Conservation (phyloP, 768 basidiomycete species). For the Xerocomellus dryophilus region DNA sequence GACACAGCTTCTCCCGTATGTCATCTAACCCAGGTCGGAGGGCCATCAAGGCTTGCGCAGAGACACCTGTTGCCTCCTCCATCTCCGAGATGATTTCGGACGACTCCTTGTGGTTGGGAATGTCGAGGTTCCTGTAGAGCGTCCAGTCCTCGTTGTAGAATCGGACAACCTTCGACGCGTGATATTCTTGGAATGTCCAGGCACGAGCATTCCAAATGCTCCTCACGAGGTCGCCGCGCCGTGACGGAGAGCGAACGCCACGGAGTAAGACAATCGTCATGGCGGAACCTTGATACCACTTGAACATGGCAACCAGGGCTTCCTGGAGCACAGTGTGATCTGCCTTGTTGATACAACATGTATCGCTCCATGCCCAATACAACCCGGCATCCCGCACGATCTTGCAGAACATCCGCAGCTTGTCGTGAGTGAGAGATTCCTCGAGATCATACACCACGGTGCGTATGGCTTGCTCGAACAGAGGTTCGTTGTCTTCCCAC, state of each 20-base stretch:
- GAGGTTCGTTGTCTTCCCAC: slow-evolving; percentile 3
- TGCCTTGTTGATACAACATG: slow-evolving; percentile 6
- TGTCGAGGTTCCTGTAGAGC: not conserved
- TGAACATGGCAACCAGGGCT: slow-evolving; percentile 6
- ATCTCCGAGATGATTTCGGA: slow-evolving; percentile 2
- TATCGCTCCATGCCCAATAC: slow-evolving; percentile 10
- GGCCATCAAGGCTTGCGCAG: not conserved
- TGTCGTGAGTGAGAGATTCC: not conserved
- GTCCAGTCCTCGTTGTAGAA: slow-evolving; percentile 5
- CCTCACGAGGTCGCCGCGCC: not conserved
- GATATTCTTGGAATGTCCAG: slow-evolving; percentile 9
- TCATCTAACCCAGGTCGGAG: not conserved
- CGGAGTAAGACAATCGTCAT: slow-evolving; percentile 2
- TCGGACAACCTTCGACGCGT: slow-evolving; percentile 1
- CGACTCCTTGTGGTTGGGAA: slow-evolving; percentile 7
- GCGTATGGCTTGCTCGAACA: not conserved
- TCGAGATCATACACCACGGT: slow-evolving; percentile 1
- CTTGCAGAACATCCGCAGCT: slow-evolving; percentile 3
- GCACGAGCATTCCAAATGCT: slow-evolving; percentile 6
- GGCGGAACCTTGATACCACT: slow-evolving; percentile 5
- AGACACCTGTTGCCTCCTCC: not conserved
- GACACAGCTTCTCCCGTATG: not conserved
- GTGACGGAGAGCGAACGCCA: not conserved
- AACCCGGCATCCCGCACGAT: not conserved
- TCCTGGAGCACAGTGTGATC: not conserved